Evolutionary conservation across 2,329 filamentous ascomycete species (phyloP).

Genomic region (Xylaria arbuscula): DNA sequence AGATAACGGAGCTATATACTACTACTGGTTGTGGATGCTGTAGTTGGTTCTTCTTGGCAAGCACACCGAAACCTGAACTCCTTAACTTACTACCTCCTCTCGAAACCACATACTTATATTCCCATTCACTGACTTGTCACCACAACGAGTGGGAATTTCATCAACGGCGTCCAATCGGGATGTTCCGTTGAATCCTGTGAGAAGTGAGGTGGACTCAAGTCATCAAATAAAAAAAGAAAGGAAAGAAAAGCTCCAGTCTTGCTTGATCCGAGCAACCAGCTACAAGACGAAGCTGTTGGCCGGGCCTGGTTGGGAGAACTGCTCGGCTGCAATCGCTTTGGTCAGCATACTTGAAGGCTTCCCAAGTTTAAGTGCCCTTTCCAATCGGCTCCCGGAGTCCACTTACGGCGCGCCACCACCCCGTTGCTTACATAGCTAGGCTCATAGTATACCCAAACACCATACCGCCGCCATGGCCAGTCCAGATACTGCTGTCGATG

Average conservation of each 20-base stretch:
- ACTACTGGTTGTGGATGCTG: conserved; percentile 1
- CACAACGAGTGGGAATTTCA: background rate
- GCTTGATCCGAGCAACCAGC: background rate
- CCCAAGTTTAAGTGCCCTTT: background rate
- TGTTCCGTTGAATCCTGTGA: background rate
- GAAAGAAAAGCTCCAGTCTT: background rate
- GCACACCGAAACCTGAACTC: background rate
- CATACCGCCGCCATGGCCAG: conserved; percentile 14
- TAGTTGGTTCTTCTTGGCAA: conserved; percentile 9
- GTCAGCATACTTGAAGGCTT: background rate
- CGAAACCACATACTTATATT: background rate
- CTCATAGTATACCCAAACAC: background rate
- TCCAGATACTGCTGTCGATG: background rate
- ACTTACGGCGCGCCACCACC: background rate
- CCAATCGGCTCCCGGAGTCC: background rate
- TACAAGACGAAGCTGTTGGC: background rate
- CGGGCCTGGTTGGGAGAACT: background rate
- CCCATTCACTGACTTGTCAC: background rate
- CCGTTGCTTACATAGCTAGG: background rate
- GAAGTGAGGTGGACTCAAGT: background rate
- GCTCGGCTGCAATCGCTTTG: background rate
- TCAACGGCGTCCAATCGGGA: background rate
- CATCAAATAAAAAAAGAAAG: background rate
- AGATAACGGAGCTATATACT: conserved; percentile 4
- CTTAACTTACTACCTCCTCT: background rate